These are phyloP conservation scores for Cryptosporidium tyzzeri DNA, from an alignment of 169 alveolate genomes.

Conservation along the genomic window DNA sequence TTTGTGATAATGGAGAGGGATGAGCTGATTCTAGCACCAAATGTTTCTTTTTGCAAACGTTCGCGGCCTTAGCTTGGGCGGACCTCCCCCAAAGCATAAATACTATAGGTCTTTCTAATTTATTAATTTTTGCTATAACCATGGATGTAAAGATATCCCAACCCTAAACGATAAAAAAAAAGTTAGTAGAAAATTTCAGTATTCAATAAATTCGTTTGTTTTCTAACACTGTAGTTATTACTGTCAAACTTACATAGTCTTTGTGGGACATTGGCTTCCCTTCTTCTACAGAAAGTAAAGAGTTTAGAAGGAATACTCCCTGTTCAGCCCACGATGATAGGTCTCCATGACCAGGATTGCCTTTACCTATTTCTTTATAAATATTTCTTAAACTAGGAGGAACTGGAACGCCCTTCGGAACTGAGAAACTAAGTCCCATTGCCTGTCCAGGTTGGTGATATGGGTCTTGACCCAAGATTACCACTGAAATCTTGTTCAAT, in stretches of 20 bases:
- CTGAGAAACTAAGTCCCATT: slow-evolving; percentile 96
- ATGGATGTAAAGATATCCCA: slow-evolving; percentile 92
- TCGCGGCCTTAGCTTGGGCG: slow-evolving; percentile 85
- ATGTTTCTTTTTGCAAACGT: slow-evolving; percentile 91
- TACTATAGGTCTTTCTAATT: slow-evolving; percentile 86
- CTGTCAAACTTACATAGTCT: slow-evolving; percentile 77
- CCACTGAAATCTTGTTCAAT: slow-evolving; percentile 85
- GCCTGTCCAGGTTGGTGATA: slow-evolving; percentile 97
- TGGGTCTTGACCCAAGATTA: slow-evolving; percentile 99
- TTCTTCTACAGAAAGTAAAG: slow-evolving; percentile 94
- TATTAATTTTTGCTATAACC: slow-evolving; percentile 88
- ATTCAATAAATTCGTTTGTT: background rate
- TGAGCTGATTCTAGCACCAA: slow-evolving; percentile 94
- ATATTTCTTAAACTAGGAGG: slow-evolving; percentile 98
- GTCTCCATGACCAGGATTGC: slow-evolving; percentile 94
- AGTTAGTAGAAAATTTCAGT: slow-evolving; percentile 43
- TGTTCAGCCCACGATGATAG: slow-evolving; percentile 97
- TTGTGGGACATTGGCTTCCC: slow-evolving; percentile 93
- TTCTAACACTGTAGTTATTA: background rate
- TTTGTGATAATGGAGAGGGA: slow-evolving; percentile 96
- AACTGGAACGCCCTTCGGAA: slow-evolving; percentile 91
- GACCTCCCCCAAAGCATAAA: slow-evolving; percentile 93
- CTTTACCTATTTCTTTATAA: slow-evolving; percentile 91
- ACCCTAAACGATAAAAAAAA: slow-evolving; percentile 83
- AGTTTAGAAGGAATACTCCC: slow-evolving; percentile 97